Evolutionary conservation across 2,329 filamentous ascomycete species (phyloP), one percentile per base, ranked within the genome.

Genomic region (Fusarium euwallaceae): DNA sequence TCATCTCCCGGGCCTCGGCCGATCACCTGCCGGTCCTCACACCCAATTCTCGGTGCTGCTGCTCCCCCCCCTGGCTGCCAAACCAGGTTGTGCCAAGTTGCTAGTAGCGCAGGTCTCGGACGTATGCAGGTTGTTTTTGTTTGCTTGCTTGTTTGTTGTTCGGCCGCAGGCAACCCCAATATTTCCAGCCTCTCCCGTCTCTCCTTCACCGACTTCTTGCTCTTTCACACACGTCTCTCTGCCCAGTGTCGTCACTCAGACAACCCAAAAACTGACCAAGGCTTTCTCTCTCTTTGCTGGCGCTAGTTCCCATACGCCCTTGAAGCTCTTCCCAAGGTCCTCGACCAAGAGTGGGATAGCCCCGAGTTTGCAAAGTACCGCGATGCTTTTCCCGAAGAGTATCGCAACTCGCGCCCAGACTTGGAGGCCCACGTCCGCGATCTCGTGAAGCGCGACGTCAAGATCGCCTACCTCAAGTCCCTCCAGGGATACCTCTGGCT

Each of bases 401-500:
- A 90, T 79, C 89, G 88, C 77, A 82, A 84, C 65, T 89, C 90
- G 51, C 90, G 89, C 58, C 83, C 86, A 24, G 88, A 89, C 24
- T 87, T 96, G 67, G 86, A 90, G 74, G 86, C 88, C 16, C 93
- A 95, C 82, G 91, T 94, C 70, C 85, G 88, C 74, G 91, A 95
- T 78, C 88, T 96, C 72, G 92, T 94, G 78, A 85, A 87, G 70
- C 88, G 88, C 72, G 94, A 97, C 80, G 87, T 94, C 79, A 97
- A 96, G 83, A 87, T 91, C 69, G 85, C 92, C 48, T 95, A 95
- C 82, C 87, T 95, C 73, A 97, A 97, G 85, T 90, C 90, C 68
- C 89, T 96, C 51, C 94, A 97, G 84, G 93, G 94, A 76, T 91
- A 94, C 78, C 88, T 97, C 45, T 97, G 94, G 94, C 86, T 91